Evolutionary conservation across 2,329 filamentous ascomycete genomes (phyloP), one percentile per base, ranked within the genome.

Genomic region (Pseudophaeomoniella oleicola): DNA sequence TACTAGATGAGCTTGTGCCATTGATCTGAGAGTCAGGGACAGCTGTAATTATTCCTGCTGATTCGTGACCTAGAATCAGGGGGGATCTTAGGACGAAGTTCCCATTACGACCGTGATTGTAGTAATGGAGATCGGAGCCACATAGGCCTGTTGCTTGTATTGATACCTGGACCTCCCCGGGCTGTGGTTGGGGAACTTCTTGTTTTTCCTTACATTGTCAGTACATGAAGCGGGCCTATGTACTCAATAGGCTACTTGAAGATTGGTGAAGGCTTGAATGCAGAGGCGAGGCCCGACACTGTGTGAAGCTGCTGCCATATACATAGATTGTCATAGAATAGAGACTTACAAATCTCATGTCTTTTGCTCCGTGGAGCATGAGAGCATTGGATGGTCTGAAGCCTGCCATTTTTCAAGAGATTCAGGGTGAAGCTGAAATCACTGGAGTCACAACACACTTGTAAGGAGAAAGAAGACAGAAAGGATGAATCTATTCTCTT

Each of bases 61-160:
- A 87, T 54, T 81, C 78, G 54, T 82, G 78, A 46, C 78, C 78
- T 0, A 93, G 74, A 11, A 85, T 78, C 68, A 93, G 79, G 43
- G 86, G 86, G 46, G 83, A 74, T 52, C 74, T 78, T 39, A 92
- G 75, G 41, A 87, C 71, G 52, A 86, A 93, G 66, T 83, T 75
- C 54, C 85, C 86, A 59, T 93, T 93, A 52, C 80, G 77, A 51
- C 83, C 84, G 57, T 92, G 81, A 44, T 72, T 66, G 71, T 84
- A 93, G 75, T 93, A 94, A 67, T 94, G 78, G 4, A 78, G 67
- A 54, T 83, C 78, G 35, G 72, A 78, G 51, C 78, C 78, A 55
- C 78, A 82, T 50, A 83, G 73, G 17, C 77, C 77, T 3, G 78
- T 82, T 45, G 71, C 67, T 42, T 69, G 71, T 43, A 82, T 66